Base-by-base conservation (phyloP, 345 rosid genomes). In the Mangifera indica region DNA sequence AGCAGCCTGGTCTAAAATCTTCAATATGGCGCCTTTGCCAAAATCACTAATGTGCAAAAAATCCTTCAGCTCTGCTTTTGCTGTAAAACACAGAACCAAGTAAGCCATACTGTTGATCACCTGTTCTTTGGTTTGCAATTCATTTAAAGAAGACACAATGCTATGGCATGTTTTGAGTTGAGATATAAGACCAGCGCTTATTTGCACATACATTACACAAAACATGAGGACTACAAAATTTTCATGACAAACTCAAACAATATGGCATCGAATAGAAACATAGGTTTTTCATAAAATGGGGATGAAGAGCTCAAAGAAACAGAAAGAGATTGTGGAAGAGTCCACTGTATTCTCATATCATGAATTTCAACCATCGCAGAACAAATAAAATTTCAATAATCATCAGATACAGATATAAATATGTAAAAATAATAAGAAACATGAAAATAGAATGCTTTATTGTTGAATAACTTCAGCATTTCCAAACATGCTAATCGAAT, bases 31-130 rank as follows among this genome's bases (percentile, higher is more conserved):
- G 54, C 72, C 87, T 70, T 90, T 95, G 81, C 92, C 97, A 76
- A 92, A 95, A 81, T 95, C 98, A 77, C 71, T 78, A 61, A 91
- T 92, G 79, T 85, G 91, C 67, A 95, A 80, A 82, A 95, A 92
- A 79, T 91, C 97, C 81, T 87, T 87, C 77, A 75, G 66, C 57
- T 78, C 79, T 48, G 77, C 52, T 66, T 82, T 83, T 44, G 63
- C 99, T 92, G 85, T 58, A 56, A 78, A 67, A 18, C 17, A 66
- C 20, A 71, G 15, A 60, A 37, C 45, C 11, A 37, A 32, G 48
- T 7, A 65, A 24, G 55, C 55, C 6, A 21, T 6, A 26, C 7
- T 13, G 29, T 24, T 24, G 46, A 37, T 7, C 12, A 25, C 1
- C 18, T 9, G 24, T 25, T 54, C 18, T 53, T 54, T 9, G 24